Percentiles rank a stretch among this genome's conserved stretches.
phyloP scores from a whole-genome alignment of 208 protist genomes.

The Acanthamoeba sp. region DNA sequence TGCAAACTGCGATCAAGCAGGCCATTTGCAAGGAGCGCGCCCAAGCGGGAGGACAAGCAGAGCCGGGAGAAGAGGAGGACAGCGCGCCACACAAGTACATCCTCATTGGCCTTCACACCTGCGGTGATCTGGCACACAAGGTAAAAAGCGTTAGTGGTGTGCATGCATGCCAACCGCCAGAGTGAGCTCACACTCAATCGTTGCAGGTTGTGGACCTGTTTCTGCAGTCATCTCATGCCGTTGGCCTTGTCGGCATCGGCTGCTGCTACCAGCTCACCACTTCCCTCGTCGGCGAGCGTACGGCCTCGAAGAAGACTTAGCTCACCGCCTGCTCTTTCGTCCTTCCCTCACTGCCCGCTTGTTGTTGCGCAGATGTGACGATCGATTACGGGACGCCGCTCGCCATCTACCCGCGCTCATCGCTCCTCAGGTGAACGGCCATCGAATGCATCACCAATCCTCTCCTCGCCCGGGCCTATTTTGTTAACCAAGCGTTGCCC shows the following conservation, averaged over 20 bases:
- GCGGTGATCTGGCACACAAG: conserved; percentile 52
- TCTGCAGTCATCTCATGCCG: neutral
- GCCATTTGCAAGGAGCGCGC: conserved; percentile 8
- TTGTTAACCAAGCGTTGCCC: neutral
- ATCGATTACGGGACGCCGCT: conserved; percentile 50
- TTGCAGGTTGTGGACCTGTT: conserved; percentile 57
- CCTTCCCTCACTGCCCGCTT: no score
- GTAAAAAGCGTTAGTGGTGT: no score
- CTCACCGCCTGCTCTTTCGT: no score
- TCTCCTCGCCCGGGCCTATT: neutral
- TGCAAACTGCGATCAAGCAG: conserved; percentile 34
- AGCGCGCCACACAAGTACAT: neutral
- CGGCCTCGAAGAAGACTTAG: no score
- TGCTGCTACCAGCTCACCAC: conserved; percentile 72
- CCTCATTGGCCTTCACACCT: conserved; percentile 62
- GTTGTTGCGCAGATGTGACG: neutral
- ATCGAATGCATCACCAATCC: neutral
- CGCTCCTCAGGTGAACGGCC: neutral
- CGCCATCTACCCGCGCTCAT: conserved; percentile 29
- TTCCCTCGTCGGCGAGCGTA: conserved; percentile 21
- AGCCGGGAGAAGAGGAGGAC: neutral
- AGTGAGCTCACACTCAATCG: no score
- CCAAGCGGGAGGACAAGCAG: neutral
- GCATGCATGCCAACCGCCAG: no score
- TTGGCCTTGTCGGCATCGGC: conserved; percentile 14